Conservation (phyloP, 495 filamentous ascomycete genomes). For the Penicillium riverlandense region DNA sequence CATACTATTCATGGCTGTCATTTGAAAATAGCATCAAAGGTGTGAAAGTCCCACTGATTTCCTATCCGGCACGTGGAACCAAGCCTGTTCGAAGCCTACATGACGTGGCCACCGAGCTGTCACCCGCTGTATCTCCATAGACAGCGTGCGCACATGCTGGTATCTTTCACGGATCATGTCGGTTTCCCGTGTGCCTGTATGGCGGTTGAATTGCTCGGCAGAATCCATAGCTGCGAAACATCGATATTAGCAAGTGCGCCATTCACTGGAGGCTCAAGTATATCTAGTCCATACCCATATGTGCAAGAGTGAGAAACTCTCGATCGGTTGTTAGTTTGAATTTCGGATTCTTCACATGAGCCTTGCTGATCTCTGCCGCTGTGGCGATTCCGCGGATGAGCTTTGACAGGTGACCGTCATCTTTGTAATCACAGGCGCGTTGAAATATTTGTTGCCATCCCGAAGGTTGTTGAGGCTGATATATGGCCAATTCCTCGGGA, state of each 20-base stretch:
- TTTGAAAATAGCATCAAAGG: neutral
- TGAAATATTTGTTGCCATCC: conserved; percentile 24
- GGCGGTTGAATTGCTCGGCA: conserved; percentile 10
- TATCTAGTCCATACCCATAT: conserved; percentile 15
- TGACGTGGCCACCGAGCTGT: conserved; percentile 14
- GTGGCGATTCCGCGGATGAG: conserved; percentile 28
- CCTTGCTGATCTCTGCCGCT: conserved; percentile 12
- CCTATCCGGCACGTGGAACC: conserved; percentile 15
- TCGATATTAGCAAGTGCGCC: neutral
- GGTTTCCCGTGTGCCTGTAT: conserved; percentile 3
- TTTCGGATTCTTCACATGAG: conserved; percentile 1
- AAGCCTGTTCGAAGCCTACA: conserved; percentile 13
- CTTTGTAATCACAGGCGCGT: conserved; percentile 18
- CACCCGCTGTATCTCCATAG: conserved; percentile 9
- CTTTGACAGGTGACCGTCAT: conserved; percentile 35
- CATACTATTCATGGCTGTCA: too few relatives aligned
- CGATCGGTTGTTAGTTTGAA: conserved; percentile 20
- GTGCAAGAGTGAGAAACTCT: conserved; percentile 26
- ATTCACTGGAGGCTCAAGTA: too few relatives aligned
- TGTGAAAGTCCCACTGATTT: conserved; percentile 2
- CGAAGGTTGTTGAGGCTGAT: conserved; percentile 9
- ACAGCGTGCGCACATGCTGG: conserved; percentile 6
- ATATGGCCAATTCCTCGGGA: conserved; percentile 9
- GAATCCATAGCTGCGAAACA: conserved; percentile 9
- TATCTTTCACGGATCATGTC: conserved; percentile 9